Evolutionary conservation across 441 rosid genomes (phyloP), one percentile per base, ranked within the genome.

Genomic region (Corymbia citriodora): DNA sequence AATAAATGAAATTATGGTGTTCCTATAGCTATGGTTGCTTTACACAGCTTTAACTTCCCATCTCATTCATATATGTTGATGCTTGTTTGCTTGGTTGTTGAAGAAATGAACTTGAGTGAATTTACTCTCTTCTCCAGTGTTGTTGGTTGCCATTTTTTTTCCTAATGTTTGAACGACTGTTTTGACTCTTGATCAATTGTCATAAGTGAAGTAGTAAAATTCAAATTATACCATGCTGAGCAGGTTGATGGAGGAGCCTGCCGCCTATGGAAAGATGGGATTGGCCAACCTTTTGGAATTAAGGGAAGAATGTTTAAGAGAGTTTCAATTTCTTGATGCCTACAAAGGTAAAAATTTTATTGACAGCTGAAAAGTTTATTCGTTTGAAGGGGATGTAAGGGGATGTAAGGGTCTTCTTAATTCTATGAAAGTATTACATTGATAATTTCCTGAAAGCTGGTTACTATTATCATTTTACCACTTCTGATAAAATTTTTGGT

Each of bases 221-320:
- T 79, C n/a, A 40, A 45, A 79, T 79, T 19, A 79, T 79, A 79
- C 49, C 55, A 53, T 79, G 19, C 45, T 90, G 74, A 82, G 91
- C 92, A 98, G 99, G 94, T 94, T 98, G 95, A 98, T 97, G 96
- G 99, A 98, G 93, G 99, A 98, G 94, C 99, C 99, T 65, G 97
- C 99, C 88, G 99, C 99, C 89, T 98, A 97, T 93, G 99, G 99
- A 86, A 97, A 98, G 93, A 93, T 98, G 87, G 99, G 99, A 59
- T 94, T 98, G 91, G 99, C 99, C 88, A 97, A 97, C 94, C 99
- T 98, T 52, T 96, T 97, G 95, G 99, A 98, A 91, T 95, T 98
- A 88, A 94, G 99, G 93, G 99, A 98, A 95, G 99, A 98, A 90
- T 98, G 99, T 92, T 91, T 98, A 93, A 97, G 99, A 92, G 99